phyloP scores from a whole-genome alignment of 140 eudicot genomes.

The Oenanthe javanica region DNA sequence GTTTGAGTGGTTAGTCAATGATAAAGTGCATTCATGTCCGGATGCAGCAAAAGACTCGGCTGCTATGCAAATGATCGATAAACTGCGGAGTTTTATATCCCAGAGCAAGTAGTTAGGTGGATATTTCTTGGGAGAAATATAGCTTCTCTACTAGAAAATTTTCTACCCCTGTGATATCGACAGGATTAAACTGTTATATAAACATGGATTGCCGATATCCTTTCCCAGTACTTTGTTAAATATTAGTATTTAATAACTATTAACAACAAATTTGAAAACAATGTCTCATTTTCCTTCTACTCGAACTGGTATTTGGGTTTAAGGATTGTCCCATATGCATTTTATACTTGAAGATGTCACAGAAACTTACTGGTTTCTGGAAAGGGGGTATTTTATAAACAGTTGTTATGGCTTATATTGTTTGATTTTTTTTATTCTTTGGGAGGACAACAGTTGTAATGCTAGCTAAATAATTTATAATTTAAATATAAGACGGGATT shows the following conservation, averaged over 20 bases:
- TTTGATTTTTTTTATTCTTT: too few species aligned
- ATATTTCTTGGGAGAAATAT: background rate
- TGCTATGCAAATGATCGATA: constrained; percentile 30
- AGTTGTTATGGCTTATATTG: too few species aligned
- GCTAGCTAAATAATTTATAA: too few species aligned
- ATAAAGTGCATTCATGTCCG: constrained; percentile 22
- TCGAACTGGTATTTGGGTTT: background rate
- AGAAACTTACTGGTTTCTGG: too few species aligned
- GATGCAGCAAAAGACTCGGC: constrained; percentile 45
- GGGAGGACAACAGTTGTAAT: too few species aligned
- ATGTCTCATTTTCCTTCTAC: too few species aligned
- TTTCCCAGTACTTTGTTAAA: background rate
- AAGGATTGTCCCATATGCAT: background rate
- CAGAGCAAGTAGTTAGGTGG: background rate
- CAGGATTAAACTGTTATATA: background rate
- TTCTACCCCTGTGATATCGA: background rate
- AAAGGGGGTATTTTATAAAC: too few species aligned
- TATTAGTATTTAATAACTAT: too few species aligned
- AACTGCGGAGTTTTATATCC: constrained; percentile 26
- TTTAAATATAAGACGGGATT: too few species aligned
- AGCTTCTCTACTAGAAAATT: background rate
- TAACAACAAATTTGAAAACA: background rate
- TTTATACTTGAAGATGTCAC: too few species aligned
- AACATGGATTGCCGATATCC: background rate
- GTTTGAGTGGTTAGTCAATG: constrained; percentile 31